Conservation (phyloP, 495 filamentous ascomycete species). For the Oleoguttula mirabilis region DNA sequence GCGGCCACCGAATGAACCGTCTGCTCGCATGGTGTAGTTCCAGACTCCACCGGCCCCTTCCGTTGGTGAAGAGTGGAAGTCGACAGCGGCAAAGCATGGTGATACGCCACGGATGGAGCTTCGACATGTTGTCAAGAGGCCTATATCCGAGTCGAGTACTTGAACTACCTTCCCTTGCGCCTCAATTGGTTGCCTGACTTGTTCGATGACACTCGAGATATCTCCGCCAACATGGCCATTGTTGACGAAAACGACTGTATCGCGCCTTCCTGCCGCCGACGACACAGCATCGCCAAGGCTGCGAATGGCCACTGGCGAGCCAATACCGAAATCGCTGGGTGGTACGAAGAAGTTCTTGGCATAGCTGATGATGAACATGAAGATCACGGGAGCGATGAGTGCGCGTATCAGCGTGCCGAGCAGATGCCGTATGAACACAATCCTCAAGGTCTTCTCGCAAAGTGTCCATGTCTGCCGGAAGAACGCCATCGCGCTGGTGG, state of each 20-base stretch:
- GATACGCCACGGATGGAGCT: constrained; percentile 60
- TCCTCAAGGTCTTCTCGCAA: constrained; percentile 59
- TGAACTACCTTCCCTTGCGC: constrained; percentile 44
- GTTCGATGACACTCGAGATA: constrained; percentile 58
- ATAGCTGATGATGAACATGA: constrained; percentile 36
- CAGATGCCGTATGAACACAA: constrained; percentile 52
- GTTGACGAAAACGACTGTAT: constrained; percentile 70
- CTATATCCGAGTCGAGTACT: constrained; percentile 38
- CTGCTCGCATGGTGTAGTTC: constrained; percentile 75
- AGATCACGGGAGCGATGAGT: constrained; percentile 57
- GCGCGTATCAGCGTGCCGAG: constrained; percentile 54
- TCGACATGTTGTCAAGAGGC: constrained; percentile 49
- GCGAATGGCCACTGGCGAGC: constrained; percentile 41
- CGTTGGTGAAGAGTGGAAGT: constrained; percentile 58
- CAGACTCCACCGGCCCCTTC: constrained; percentile 55
- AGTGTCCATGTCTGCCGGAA: constrained; percentile 61
- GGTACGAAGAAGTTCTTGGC: constrained; percentile 33
- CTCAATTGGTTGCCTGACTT: constrained; percentile 40
- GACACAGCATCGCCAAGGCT: constrained; percentile 47
- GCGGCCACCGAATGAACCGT: constrained; percentile 46
- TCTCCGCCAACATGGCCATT: constrained; percentile 56
- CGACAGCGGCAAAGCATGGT: constrained; percentile 59
- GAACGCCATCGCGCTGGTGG: constrained; percentile 50
- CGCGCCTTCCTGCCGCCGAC: constrained; percentile 33
- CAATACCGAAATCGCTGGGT: constrained; percentile 50